Evolutionary conservation across 768 basidiomycete genomes (phyloP).

Genomic region (Serendipita indica): DNA sequence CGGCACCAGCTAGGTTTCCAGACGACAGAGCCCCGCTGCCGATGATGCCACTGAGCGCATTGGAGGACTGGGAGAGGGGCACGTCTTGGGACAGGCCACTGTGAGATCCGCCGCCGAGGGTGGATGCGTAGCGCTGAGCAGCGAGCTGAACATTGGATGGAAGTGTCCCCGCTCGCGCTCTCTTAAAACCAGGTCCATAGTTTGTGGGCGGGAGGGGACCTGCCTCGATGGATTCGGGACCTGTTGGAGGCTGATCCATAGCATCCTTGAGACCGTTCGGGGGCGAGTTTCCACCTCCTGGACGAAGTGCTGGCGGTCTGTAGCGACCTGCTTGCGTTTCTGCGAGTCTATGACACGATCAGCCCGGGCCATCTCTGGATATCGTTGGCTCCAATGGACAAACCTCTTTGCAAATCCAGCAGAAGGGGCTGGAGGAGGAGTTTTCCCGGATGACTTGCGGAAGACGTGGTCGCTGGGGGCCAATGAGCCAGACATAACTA

Average conservation of each 20-base stretch:
- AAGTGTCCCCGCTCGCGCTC: slow-evolving; percentile 93
- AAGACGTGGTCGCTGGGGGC: slow-evolving; percentile 11
- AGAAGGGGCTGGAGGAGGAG: slow-evolving; percentile 78
- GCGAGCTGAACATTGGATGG: slow-evolving; percentile 89
- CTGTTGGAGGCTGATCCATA: slow-evolving; percentile 31
- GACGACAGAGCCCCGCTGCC: slow-evolving; percentile 27
- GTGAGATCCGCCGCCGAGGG: slow-evolving; percentile 25
- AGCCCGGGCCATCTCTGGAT: slow-evolving; percentile 13
- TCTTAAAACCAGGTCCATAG: slow-evolving; percentile 75
- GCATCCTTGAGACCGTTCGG: slow-evolving; percentile 51
- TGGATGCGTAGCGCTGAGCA: slow-evolving; percentile 64
- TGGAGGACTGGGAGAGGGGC: slow-evolving; percentile 33
- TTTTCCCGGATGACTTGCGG: slow-evolving; percentile 56
- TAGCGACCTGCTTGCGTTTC: slow-evolving; percentile 70
- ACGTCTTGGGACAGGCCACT: slow-evolving; percentile 19
- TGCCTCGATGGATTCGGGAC: slow-evolving; percentile 37
- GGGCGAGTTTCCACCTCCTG: slow-evolving; percentile 52
- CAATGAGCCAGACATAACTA: slow-evolving; percentile 14
- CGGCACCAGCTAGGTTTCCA: slow-evolving; percentile 10
- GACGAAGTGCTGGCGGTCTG: slow-evolving; percentile 65
- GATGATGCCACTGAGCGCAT: slow-evolving; percentile 32
- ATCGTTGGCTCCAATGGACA: slow-evolving; percentile 15
- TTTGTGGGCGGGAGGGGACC: slow-evolving; percentile 51
- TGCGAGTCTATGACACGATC: slow-evolving; percentile 13
- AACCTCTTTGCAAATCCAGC: slow-evolving; percentile 82